These are phyloP conservation scores for Aspergillus sp. DNA, from an alignment of 2,329 filamentous ascomycete genomes.

Conservation along the genomic window DNA sequence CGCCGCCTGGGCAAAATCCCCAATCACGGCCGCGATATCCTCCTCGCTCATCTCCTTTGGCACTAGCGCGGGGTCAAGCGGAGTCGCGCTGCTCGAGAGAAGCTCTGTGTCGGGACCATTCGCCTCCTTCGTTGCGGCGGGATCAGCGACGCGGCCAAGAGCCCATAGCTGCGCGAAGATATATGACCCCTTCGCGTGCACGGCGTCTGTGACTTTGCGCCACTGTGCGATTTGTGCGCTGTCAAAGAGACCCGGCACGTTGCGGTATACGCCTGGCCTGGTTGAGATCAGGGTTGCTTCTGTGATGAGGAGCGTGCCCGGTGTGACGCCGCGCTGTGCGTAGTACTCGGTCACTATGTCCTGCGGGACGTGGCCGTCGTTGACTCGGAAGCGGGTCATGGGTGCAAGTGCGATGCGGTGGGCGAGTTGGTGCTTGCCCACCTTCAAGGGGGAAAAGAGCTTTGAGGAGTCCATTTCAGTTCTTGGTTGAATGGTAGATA, in stretches of 20 bases:
- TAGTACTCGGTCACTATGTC: conserved; percentile 53
- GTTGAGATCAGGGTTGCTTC: conserved; percentile 56
- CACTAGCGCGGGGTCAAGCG: conserved; percentile 17
- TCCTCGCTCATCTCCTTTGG: conserved; percentile 36
- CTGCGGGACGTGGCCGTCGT: conserved; percentile 50
- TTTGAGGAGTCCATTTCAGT: conserved; percentile 22
- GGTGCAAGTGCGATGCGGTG: conserved; percentile 58
- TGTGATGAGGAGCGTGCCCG: conserved; percentile 59
- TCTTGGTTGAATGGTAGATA: background rate
- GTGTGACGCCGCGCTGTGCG: conserved; percentile 51
- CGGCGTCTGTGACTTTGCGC: conserved; percentile 60
- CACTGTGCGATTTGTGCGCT: conserved; percentile 59
- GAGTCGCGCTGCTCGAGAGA: conserved; percentile 23
- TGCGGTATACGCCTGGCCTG: conserved; percentile 49
- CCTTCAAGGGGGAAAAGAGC: conserved; percentile 38
- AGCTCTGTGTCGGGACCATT: conserved; percentile 16
- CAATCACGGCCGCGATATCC: conserved; percentile 45
- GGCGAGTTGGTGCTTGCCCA: conserved; percentile 43
- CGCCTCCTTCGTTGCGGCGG: conserved; percentile 24
- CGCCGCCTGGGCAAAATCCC: conserved; percentile 47
- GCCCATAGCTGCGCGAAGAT: conserved; percentile 65
- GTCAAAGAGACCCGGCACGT: conserved; percentile 59
- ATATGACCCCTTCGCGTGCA: conserved; percentile 62
- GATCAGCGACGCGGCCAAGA: conserved; percentile 56
- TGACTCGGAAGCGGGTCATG: conserved; percentile 55